Percentiles rank a stretch among this genome's conserved stretches.
These are phyloP conservation scores for Acephala macrosclerotiorum DNA, from an alignment of 2,329 filamentous ascomycete species.

Conservation along the genomic window DNA sequence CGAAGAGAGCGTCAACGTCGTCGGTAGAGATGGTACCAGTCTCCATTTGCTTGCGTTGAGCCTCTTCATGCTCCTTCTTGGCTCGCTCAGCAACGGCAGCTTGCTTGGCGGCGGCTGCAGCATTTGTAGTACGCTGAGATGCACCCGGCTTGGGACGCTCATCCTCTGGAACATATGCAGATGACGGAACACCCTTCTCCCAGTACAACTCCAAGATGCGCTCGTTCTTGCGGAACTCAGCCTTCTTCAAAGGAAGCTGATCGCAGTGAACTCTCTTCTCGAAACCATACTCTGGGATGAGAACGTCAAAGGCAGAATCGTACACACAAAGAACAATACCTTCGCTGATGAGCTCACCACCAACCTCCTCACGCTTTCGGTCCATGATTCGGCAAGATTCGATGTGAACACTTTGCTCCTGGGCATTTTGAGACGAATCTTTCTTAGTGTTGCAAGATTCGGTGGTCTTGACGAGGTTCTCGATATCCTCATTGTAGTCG, in stretches of 20 bases:
- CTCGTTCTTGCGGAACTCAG: constrained; percentile 98
- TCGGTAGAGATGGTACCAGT: constrained; percentile 94
- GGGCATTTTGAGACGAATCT: constrained; percentile 94
- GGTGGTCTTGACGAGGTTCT: constrained; percentile 87
- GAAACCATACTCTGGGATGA: constrained; percentile 98
- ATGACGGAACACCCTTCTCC: constrained; percentile 99
- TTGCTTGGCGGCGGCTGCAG: constrained; percentile 78
- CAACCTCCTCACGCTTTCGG: constrained; percentile 83
- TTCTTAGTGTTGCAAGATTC: constrained; percentile 99
- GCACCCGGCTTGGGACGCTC: constrained; percentile 87
- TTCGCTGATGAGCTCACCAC: constrained; percentile 92
- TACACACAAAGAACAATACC: constrained; percentile 97
- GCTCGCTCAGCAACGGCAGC: constrained; percentile 83
- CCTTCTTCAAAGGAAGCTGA: constrained; percentile 96
- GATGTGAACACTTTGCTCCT: constrained; percentile 98
- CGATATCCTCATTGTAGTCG: constrained; percentile 89
- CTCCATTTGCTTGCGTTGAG: constrained; percentile 90
- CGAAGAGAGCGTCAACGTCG: constrained; percentile 94
- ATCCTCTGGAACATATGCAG: constrained; percentile 94
- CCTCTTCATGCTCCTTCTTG: constrained; percentile 88
- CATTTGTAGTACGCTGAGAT: constrained; percentile 76
- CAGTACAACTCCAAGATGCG: constrained; percentile 96
- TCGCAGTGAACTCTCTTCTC: constrained; percentile 99
- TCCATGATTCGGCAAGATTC: constrained; percentile 97
- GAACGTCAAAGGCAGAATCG: constrained; percentile 96